Evolutionary conservation across 495 filamentous ascomycete genomes (phyloP).

Genomic region (Trypethelium eluteriae): DNA sequence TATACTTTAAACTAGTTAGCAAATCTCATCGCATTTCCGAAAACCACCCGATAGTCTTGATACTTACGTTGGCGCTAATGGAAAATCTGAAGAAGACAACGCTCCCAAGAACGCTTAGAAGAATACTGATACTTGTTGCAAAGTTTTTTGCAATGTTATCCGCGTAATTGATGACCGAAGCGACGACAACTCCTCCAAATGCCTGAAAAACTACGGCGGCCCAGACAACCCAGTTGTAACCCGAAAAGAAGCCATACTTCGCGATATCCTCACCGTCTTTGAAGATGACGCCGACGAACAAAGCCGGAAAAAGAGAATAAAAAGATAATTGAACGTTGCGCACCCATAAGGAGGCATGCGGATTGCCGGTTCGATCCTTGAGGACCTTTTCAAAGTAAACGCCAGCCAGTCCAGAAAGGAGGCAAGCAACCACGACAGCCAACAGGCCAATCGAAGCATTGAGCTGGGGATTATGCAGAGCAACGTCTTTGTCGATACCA

Average conservation of each 20-base stretch:
- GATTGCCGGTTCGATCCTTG: constrained; percentile 58
- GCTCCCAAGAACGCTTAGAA: constrained; percentile 76
- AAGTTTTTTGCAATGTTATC: constrained; percentile 88
- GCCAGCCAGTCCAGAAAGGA: constrained; percentile 73
- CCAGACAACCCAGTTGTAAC: constrained; percentile 91
- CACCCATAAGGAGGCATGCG: constrained; percentile 67
- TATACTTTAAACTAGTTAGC: constrained; percentile 51
- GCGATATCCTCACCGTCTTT: constrained; percentile 79
- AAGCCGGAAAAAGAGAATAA: constrained; percentile 72
- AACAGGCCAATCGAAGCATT: constrained; percentile 69
- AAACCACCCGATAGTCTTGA: neutral
- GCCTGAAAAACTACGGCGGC: constrained; percentile 74
- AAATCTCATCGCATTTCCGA: neutral
- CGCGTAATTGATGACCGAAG: constrained; percentile 77
- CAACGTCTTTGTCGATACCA: constrained; percentile 78
- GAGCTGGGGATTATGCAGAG: constrained; percentile 54
- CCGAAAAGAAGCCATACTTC: constrained; percentile 79
- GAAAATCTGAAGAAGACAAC: constrained; percentile 75
- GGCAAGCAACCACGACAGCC: constrained; percentile 66
- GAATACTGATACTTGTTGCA: constrained; percentile 81
- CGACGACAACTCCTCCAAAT: constrained; percentile 70
- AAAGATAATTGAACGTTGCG: constrained; percentile 90
- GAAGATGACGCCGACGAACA: constrained; percentile 77
- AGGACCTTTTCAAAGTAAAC: constrained; percentile 95
- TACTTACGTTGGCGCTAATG: constrained; percentile 61